These are phyloP conservation scores for Alloascoidea africana DNA, from an alignment of 805 yeast species.

Conservation along the genomic window DNA sequence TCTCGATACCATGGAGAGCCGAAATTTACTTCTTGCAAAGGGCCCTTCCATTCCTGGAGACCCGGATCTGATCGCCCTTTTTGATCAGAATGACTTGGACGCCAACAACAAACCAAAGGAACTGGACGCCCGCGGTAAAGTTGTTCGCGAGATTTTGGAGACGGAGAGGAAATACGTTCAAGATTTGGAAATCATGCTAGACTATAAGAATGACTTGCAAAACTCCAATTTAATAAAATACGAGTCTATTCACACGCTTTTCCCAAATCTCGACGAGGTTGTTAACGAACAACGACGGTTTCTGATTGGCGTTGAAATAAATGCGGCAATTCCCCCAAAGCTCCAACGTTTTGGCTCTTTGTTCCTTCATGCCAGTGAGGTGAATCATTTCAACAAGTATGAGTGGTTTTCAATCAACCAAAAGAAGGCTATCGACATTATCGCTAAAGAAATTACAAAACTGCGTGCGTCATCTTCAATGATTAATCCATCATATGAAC, in stretches of 20 bases:
- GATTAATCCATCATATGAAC: conserved; percentile 75
- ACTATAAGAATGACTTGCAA: conserved; percentile 54
- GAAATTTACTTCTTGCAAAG: conserved; percentile 8
- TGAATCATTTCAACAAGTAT: conserved; percentile 56
- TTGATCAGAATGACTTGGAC: not conserved
- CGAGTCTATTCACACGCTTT: conserved; percentile 66
- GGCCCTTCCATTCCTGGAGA: conserved; percentile 1
- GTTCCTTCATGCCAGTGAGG: conserved; percentile 29
- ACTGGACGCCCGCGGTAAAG: conserved; percentile 46
- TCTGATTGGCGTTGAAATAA: conserved; percentile 78
- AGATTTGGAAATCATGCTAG: conserved; percentile 64
- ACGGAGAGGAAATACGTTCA: conserved; percentile 90
- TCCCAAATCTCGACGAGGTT: conserved; percentile 73
- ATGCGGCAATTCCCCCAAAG: conserved; percentile 55
- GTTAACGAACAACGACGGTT: conserved; percentile 89
- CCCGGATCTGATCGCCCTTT: not conserved
- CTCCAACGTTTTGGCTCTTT: conserved; percentile 82
- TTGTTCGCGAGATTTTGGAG: conserved; percentile 69
- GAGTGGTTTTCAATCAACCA: conserved; percentile 94
- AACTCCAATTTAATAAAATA: conserved; percentile 53
- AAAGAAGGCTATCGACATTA: conserved; percentile 71
- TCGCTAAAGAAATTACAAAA: conserved; percentile 42
- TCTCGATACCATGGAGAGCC: conserved; percentile 26
- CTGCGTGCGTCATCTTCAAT: conserved; percentile 38
- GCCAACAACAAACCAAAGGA: conserved; percentile 24